Evolutionary conservation across 106 monocot species (phyloP).

Genomic region (Hemerocallis citrina): DNA sequence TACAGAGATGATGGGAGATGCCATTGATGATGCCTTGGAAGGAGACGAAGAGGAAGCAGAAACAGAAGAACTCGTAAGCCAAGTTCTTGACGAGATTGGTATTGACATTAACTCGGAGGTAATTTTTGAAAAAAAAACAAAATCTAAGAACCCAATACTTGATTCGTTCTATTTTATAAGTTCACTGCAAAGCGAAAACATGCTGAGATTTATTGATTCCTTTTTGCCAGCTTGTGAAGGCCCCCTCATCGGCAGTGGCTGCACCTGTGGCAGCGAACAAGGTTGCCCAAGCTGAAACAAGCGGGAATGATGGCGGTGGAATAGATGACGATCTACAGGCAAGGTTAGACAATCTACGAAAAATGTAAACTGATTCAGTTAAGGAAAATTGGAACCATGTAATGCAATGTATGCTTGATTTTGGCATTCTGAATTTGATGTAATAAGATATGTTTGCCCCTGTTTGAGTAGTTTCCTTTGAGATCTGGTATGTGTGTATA

Average conservation of each 20-base stretch:
- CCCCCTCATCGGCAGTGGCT: conserved; percentile 44
- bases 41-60: conserved; percentile 76
- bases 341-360: conserved; percentile 61
- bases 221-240: conserved; percentile 53
- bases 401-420: too few relatives aligned
- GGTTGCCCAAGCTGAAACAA: conserved; percentile 58
- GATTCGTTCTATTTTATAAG: not conserved
- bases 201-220: not conserved
- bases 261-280: conserved; percentile 32
- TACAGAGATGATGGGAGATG: conserved; percentile 65
- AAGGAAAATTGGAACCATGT: too few relatives aligned
- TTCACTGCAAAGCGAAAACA: not conserved
- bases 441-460: too few relatives aligned
- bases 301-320: conserved; percentile 33
- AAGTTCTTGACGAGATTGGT: conserved; percentile 77
- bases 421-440: too few relatives aligned
- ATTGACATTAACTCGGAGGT: conserved; percentile 61
- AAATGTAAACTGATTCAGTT: conserved; percentile 37
- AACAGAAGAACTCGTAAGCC: conserved; percentile 72
- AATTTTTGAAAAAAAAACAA: not conserved
- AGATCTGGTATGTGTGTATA: too few relatives aligned
- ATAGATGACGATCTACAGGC: conserved; percentile 67
- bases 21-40: conserved; percentile 79
- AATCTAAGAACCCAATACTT: not conserved
- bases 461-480: too few relatives aligned